These are phyloP conservation scores for Astragalus glycyphyllos DNA, from an alignment of 306 rosid genomes.

Conservation along the genomic window DNA sequence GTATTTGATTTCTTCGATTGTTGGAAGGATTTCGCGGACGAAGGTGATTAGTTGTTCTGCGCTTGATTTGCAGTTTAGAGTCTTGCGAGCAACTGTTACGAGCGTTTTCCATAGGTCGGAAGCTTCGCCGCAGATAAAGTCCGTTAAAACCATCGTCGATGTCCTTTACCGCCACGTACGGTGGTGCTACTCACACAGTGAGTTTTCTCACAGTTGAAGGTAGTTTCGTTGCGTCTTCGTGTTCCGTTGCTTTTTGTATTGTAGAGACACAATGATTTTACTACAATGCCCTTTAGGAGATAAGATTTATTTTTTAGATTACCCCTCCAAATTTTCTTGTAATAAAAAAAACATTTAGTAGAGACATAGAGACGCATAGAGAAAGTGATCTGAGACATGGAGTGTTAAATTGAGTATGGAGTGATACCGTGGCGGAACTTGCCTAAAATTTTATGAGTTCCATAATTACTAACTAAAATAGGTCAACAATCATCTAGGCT, in stretches of 20 bases:
- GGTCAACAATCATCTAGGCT: too few relatives aligned
- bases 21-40: slow-evolving; percentile 54
- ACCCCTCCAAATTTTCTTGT: too few relatives aligned
- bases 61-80: slow-evolving; percentile 56
- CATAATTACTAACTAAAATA: too few relatives aligned
- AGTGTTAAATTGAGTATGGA: too few relatives aligned
- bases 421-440: too few relatives aligned
- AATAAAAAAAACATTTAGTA: too few relatives aligned
- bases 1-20: slow-evolving; percentile 71
- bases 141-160: slow-evolving; percentile 57
- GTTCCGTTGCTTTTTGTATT: not conserved
- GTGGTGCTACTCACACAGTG: not conserved
- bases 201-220: not conserved
- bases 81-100: slow-evolving; percentile 47
- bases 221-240: slow-evolving; percentile 5
- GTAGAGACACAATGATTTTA: not conserved
- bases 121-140: slow-evolving; percentile 63
- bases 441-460: too few relatives aligned
- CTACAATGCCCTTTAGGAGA: too few relatives aligned
- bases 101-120: slow-evolving; percentile 60
- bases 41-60: slow-evolving; percentile 57
- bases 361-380: too few relatives aligned
- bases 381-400: too few relatives aligned
- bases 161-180: not conserved
- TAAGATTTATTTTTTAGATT: too few relatives aligned